Evolutionary conservation across 2,329 filamentous ascomycete species (phyloP), one percentile per base, ranked within the genome.

Genomic region (Botrytis squamosa): DNA sequence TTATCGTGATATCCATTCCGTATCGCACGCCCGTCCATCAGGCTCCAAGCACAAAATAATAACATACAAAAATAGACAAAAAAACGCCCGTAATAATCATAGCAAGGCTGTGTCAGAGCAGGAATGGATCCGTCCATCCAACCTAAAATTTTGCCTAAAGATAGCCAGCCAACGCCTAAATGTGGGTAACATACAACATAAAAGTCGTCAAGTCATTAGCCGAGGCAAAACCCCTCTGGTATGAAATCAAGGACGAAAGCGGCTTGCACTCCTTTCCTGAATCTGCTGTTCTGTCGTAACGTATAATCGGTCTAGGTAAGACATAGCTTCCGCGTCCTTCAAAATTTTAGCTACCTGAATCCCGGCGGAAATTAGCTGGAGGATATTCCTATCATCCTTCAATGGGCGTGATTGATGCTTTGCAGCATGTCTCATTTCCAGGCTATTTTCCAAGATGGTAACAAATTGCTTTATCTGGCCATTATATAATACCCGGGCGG

Each of bases 381-480:
- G 86, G 76, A 97, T 93, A 82, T 96, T 95, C 78, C 93, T 88
- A 83, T 97, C 93, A 84, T 97, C 93, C 85, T 95, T 96, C 77
- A 95, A 87, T 33, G 93, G 92, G 75, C 93, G 89, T 77, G 90
- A 92, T 83, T 95, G 92, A 83, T 95, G 92, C 83, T 94, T 94
- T 67, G 93, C 92, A 74, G 92, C 92, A 82, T 95, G 93, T 76
- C 93, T 88, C 92, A 95, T 95, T 84, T 95, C 93, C 80, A 97
- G 85, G 66, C 92, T 95, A 83, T 96, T 97, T 81, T 97, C 93
- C 79, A 97, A 84, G 44, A 96, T 92, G 60, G 93, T 96, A 77
- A 96, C 92, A 82, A 97, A 90, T 83, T 96, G 93, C 84, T 95
- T 96, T 84, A 97, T 97, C 84, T 97, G 93, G 74, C 93, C 92